These are phyloP conservation scores for Gracilaria domingensis DNA, from an alignment of 23 red algal genomes.

Conservation along the genomic window DNA sequence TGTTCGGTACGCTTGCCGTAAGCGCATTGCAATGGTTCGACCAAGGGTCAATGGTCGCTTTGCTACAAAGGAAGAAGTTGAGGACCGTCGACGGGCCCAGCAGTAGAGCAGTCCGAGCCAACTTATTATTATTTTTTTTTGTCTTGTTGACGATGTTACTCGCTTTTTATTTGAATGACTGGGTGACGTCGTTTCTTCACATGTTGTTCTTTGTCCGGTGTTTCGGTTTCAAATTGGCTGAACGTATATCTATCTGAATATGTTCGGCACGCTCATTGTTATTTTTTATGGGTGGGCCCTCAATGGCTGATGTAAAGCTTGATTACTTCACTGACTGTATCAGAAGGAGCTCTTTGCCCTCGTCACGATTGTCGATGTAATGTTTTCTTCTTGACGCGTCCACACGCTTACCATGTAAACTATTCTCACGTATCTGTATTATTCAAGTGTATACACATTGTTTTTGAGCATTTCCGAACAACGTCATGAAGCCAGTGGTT, in stretches of 20 bases:
- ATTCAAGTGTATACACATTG: too few relatives aligned
- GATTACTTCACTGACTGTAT: conserved; percentile 47
- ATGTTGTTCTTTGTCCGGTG: conserved; percentile 9
- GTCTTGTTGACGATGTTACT: neutral
- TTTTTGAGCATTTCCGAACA: too few relatives aligned
- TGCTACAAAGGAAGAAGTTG: conserved; percentile 80
- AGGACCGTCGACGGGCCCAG: conserved; percentile 43
- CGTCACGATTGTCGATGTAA: neutral
- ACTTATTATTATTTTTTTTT: conserved; percentile 16
- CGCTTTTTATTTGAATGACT: neutral
- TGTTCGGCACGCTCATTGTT: conserved; percentile 42
- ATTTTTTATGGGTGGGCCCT: conserved; percentile 40
- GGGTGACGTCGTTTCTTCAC: neutral
- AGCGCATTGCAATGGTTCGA: conserved; percentile 76
- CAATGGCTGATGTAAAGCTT: conserved; percentile 30
- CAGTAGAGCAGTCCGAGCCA: neutral
- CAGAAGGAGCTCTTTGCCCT: neutral
- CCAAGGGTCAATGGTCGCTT: conserved; percentile 82
- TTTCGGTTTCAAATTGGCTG: conserved; percentile 18
- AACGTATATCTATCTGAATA: neutral
- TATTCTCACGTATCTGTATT: neutral
- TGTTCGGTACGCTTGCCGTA: conserved; percentile 77
- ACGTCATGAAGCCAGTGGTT: too few relatives aligned
- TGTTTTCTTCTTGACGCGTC: neutral
- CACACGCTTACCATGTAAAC: neutral